Conservation (phyloP, 2,329 filamentous ascomycete species). For the Alternaria triticina region DNA sequence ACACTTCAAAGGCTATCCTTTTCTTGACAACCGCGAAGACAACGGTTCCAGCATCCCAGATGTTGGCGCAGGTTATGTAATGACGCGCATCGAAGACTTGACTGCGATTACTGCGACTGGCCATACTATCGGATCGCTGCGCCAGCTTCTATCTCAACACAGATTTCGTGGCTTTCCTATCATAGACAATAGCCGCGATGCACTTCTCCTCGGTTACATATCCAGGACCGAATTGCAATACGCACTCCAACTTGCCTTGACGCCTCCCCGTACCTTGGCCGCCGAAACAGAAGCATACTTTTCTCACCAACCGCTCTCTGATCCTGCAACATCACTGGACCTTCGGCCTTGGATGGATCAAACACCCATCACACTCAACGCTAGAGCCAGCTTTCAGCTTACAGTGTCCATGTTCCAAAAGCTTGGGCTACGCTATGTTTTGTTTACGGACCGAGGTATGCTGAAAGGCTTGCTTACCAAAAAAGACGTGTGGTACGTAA, state of each 20-base stretch:
- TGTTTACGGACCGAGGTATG: slow-evolving; percentile 82
- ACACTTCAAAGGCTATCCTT: slow-evolving; percentile 92
- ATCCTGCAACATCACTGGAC: slow-evolving; percentile 80
- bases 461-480: slow-evolving; percentile 90
- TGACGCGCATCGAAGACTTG: slow-evolving; percentile 91
- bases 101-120: slow-evolving; percentile 85
- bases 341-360: slow-evolving; percentile 98
- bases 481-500: slow-evolving; percentile 94
- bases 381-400: slow-evolving; percentile 77
- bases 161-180: slow-evolving; percentile 92
- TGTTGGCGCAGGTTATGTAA: slow-evolving; percentile 83
- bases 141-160: slow-evolving; percentile 72
- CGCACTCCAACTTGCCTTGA: slow-evolving; percentile 71
- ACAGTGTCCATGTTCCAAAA: slow-evolving; percentile 94
- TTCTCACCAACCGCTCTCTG: slow-evolving; percentile 75
- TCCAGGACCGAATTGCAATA: slow-evolving; percentile 87
- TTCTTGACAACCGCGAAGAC: slow-evolving; percentile 87
- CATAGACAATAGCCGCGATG: slow-evolving; percentile 76
- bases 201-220: slow-evolving; percentile 89
- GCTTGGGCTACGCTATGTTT: slow-evolving; percentile 85
- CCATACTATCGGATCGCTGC: slow-evolving; percentile 81
- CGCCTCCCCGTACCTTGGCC: slow-evolving; percentile 64
- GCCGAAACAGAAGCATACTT: slow-evolving; percentile 83
- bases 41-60: slow-evolving; percentile 71
- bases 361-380: slow-evolving; percentile 89